Evolutionary conservation across 768 basidiomycete genomes (phyloP), one percentile per base, ranked within the genome.

Genomic region (Tylopilus rubrobrunneus): DNA sequence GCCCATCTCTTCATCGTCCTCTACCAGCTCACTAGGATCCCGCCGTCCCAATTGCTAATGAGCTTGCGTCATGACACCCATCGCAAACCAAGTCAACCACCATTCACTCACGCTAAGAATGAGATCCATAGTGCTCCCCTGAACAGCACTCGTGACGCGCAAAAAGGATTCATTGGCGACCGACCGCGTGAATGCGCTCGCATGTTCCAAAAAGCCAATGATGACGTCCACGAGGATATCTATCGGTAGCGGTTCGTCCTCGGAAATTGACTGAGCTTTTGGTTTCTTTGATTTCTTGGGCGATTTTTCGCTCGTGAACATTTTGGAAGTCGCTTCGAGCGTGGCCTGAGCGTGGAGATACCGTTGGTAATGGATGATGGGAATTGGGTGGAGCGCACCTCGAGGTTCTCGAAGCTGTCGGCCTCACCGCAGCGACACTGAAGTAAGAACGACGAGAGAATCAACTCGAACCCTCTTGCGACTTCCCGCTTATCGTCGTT

Each of bases 201-300:
- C 85, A 53, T 87, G 82, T 67, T 98, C 93, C 36, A 99, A 72
- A 64, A 90, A 87, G 7, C 92, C 92, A 45, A 99, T 90, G 47
- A 98, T 82, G n/a, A 80, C 79, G 65, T 98, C 94, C 33, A 95
- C 84, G 39, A 98, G 77, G 42, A 93, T 71, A 56, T 97, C 93
- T 51, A 95, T 82, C 1, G 93, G 85, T 45, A 81, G 80, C 1
- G 79, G 75, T 4, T 73, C 73, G 51, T 56, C 68, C 56, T 48
- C 62, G 41, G 43, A 61, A 10, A 45, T 45, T 11, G 45, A 29
- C n/a, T 56, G 45, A 37, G 49, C 49, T 45, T 62, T 63, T 39
- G 70, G 67, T 57, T 76, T 76, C 55, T 72, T 74, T 17, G 67
- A 67, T 58, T 76, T 76, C 56, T 72, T 74, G 15, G 67, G 55